Evolutionary conservation across 768 basidiomycete genomes (phyloP), one percentile per base, ranked within the genome.

Genomic region (Pseudohyphozyma bogoriensis): DNA sequence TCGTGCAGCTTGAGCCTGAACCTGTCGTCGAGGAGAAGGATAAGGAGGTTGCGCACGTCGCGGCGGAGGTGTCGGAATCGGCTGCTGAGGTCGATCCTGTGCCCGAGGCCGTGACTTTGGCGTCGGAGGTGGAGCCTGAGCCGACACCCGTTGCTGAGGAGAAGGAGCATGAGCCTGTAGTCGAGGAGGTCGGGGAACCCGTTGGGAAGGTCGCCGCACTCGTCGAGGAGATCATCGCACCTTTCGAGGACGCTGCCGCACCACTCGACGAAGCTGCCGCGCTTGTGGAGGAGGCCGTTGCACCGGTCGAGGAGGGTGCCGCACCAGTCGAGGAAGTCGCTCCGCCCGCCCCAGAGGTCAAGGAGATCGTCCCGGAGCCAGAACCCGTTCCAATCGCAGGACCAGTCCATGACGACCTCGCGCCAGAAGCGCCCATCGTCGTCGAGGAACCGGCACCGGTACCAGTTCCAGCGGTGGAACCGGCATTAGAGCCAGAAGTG

Each of bases 71-170:
- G 5, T 31, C 31, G 26, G 49, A 58, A 4, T 37, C 40, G 29
- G 40, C 37, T 13, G 58, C 39, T 6, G 47, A 50, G 37, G 56
- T 39, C 28, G 56, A 54, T 31, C 51, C 37, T 22, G 24, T 42
- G n/a, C 9, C 20, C 35, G 45, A 39, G 52, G 42, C 29, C n/a
- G 51, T 37, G 32, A 13, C 40, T 40, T 29, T 26, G n/a, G 31
- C 20, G 18, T 5, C 4, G 22, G 42, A 32, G 31, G 26, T 28
- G 40, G 15, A n/a, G n/a, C n/a, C n/a, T n/a, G n/a, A n/a, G n/a
- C n/a, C n/a, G n/a, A n/a, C n/a, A n/a, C n/a, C n/a, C n/a, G n/a
- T n/a, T n/a, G n/a, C 4, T 26, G 40, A 55, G 40, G 31, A 42
- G 40, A 28, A 32, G 53, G 55, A 26, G 35, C n/a, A 39, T 22